A percentile compares a stretch with the other conserved stretches of the same genome.
phyloP scores from a whole-genome alignment of 805 yeast species.

The Metschnikowia aberdeeniae region DNA sequence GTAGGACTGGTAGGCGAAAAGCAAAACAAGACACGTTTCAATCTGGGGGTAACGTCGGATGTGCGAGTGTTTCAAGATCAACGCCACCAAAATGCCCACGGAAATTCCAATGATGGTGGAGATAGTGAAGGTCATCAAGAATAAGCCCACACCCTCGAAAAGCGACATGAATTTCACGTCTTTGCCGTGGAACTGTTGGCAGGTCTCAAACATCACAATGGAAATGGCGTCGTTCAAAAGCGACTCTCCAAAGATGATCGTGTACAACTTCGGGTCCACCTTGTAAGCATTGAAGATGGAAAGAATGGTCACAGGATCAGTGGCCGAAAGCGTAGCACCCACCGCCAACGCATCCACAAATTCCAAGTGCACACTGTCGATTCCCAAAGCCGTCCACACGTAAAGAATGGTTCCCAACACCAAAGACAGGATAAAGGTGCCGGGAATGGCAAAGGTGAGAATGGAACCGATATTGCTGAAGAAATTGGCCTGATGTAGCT shows the following conservation, averaged over 20 bases:
- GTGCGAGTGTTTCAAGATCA: conserved; percentile 86
- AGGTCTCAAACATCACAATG: conserved; percentile 98
- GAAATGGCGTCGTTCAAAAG: conserved; percentile 95
- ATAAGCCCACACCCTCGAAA: conserved; percentile 91
- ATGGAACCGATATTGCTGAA: conserved; percentile 89
- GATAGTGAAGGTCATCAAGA: conserved; percentile 88
- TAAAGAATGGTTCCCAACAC: conserved; percentile 86
- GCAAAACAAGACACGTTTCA: conserved; percentile 86
- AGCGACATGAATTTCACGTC: conserved; percentile 65
- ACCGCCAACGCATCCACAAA: conserved; percentile 97
- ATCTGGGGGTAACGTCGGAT: conserved; percentile 94
- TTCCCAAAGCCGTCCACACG: conserved; percentile 86
- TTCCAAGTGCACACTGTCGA: conserved; percentile 83
- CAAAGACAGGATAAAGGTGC: conserved; percentile 87
- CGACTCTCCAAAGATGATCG: conserved; percentile 96
- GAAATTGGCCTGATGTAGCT: conserved; percentile 91
- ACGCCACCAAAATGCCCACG: conserved; percentile 84
- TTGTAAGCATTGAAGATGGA: conserved; percentile 96
- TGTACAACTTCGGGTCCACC: conserved; percentile 95
- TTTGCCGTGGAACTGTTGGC: conserved; percentile 92
- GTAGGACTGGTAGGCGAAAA: conserved; percentile 93
- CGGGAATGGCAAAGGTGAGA: conserved; percentile 92
- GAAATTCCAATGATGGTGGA: conserved; percentile 86
- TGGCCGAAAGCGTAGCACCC: conserved; percentile 96
- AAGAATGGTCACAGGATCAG: conserved; percentile 96